Conservation (phyloP, 2,329 filamentous ascomycete genomes). For the Botrytis cinerea region DNA sequence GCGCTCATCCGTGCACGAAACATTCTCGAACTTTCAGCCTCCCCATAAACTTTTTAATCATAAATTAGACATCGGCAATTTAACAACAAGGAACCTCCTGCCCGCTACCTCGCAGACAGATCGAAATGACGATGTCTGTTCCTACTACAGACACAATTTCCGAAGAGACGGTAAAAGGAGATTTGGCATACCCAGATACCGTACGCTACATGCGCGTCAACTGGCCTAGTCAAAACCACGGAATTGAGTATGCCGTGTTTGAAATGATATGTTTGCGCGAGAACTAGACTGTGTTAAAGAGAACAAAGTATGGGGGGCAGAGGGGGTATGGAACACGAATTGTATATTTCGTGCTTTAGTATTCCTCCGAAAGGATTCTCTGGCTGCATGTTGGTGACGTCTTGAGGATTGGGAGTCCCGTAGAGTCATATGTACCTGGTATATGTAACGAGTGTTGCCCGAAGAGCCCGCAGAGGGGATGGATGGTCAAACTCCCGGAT, state of each 20-base stretch:
- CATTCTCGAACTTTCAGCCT: not conserved
- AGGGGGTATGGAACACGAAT: not conserved
- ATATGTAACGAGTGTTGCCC: not conserved
- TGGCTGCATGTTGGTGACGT: not conserved
- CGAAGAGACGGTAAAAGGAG: not conserved
- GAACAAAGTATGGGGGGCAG: not conserved
- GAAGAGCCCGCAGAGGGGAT: slow-evolving; percentile 1
- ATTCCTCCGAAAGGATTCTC: not conserved
- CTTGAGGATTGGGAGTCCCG: not conserved
- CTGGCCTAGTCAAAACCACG: not conserved
- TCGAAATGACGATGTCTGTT: not conserved
- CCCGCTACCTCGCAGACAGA: not conserved
- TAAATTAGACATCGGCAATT: not conserved
- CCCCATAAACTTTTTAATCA: not conserved
- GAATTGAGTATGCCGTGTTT: not conserved
- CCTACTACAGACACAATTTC: not conserved
- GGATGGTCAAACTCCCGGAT: not conserved
- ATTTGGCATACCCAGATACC: not conserved
- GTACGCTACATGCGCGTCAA: not conserved
- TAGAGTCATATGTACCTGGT: not conserved
- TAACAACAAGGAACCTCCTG: not conserved
- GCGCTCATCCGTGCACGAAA: not conserved
- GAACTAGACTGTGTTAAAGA: not conserved
- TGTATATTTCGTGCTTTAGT: not conserved
- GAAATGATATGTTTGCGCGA: slow-evolving; percentile 8